These are phyloP conservation scores for Calonectria fujianensis DNA, from an alignment of 2,329 filamentous ascomycete species.

Conservation along the genomic window DNA sequence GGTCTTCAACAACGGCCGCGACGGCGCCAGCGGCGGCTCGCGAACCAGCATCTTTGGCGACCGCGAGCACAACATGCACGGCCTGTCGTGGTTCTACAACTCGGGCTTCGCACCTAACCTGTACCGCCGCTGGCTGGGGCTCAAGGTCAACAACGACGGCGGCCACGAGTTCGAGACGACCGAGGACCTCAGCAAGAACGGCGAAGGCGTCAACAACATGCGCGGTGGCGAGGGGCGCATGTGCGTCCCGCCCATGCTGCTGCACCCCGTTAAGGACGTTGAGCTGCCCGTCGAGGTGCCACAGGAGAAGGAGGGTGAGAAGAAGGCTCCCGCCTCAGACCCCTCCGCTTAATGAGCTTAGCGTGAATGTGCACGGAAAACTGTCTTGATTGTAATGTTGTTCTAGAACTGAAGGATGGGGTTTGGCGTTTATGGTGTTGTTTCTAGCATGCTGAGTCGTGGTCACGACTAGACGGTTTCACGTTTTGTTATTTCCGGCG, in stretches of 20 bases:
- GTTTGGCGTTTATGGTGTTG: slow-evolving; percentile 43
- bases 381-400: slow-evolving; percentile 14
- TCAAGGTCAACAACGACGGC: slow-evolving; percentile 85
- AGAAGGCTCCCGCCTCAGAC: slow-evolving; percentile 64
- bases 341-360: slow-evolving; percentile 59
- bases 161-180: slow-evolving; percentile 84
- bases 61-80: slow-evolving; percentile 90
- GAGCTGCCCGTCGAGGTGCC: slow-evolving; percentile 78
- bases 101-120: slow-evolving; percentile 87
- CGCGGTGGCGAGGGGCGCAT: slow-evolving; percentile 86
- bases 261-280: slow-evolving; percentile 91
- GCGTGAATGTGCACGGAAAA: slow-evolving; percentile 34
- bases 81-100: slow-evolving; percentile 94
- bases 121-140: slow-evolving; percentile 90
- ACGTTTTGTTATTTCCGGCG: slow-evolving; percentile 43
- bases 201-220: slow-evolving; percentile 70
- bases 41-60: slow-evolving; percentile 86
- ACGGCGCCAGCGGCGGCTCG: slow-evolving; percentile 84
- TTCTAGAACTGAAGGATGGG: slow-evolving; percentile 28
- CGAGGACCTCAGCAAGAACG: slow-evolving; percentile 71
- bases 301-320: slow-evolving; percentile 65
- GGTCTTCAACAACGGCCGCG: slow-evolving; percentile 86
- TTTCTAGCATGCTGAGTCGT: slow-evolving; percentile 34
- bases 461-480: slow-evolving; percentile 41
- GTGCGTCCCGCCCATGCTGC: slow-evolving; percentile 91